Evolutionary conservation across 2,329 filamentous ascomycete species (phyloP).

Genomic region (Claviceps sorghi): DNA sequence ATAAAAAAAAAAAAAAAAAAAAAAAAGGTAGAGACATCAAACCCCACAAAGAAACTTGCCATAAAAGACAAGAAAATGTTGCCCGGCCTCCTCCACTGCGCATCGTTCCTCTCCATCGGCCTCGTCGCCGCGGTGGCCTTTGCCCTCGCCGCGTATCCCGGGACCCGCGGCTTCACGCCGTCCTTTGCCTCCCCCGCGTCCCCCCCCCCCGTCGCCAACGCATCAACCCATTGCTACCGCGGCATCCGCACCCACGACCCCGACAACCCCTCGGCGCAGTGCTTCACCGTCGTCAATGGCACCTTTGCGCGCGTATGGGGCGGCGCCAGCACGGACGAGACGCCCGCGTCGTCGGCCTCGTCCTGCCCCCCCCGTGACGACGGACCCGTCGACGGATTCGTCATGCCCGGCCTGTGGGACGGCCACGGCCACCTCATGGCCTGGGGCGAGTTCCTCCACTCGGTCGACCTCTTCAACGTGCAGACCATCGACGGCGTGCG

Average conservation of each 20-base stretch:
- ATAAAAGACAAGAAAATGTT: neutral
- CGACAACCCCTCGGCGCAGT: slow-evolving; percentile 27
- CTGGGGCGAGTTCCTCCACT: slow-evolving; percentile 54
- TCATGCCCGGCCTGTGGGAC: slow-evolving; percentile 55
- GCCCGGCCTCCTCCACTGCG: slow-evolving; percentile 14
- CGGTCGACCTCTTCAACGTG: slow-evolving; percentile 48
- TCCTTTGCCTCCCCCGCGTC: neutral
- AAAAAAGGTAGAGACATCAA: neutral
- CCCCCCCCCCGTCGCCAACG: slow-evolving; percentile 1
- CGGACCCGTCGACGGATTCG: slow-evolving; percentile 28
- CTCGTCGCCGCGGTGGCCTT: slow-evolving; percentile 15
- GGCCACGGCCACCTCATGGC: slow-evolving; percentile 53
- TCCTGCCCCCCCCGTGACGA: neutral
- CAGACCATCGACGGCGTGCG: slow-evolving; percentile 40
- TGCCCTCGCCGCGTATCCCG: slow-evolving; percentile 17
- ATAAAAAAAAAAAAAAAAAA: neutral
- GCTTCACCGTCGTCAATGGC: slow-evolving; percentile 41
- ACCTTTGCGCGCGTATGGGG: slow-evolving; percentile 34
- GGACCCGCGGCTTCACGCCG: slow-evolving; percentile 11
- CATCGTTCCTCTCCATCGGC: slow-evolving; percentile 15
- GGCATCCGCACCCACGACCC: slow-evolving; percentile 23
- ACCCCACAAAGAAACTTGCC: no score
- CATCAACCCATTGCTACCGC: slow-evolving; percentile 25
- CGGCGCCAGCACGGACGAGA: slow-evolving; percentile 15
- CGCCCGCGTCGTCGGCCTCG: neutral